phyloP scores from a whole-genome alignment of 768 basidiomycete species.

The Thelephora aurantiotincta region DNA sequence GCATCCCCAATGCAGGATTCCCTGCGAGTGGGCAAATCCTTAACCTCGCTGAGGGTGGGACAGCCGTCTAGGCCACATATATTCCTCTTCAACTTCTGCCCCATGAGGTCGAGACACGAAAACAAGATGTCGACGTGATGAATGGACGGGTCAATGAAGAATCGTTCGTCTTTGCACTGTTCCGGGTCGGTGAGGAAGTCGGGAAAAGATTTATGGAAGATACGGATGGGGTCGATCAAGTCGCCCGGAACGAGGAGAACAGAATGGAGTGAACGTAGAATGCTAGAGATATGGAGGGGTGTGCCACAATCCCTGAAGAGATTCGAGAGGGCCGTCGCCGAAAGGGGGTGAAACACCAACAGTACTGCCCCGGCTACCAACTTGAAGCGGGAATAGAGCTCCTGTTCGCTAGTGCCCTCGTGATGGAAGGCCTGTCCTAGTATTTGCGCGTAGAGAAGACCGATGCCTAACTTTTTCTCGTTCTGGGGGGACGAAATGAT shows the following conservation, averaged over 20 bases:
- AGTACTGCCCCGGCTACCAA: not conserved
- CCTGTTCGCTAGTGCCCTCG: not conserved
- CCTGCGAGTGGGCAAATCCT: not conserved
- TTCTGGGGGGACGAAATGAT: not conserved
- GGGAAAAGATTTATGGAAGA: conserved; percentile 11
- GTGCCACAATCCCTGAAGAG: not conserved
- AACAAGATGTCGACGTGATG: conserved; percentile 1
- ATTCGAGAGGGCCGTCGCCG: not conserved
- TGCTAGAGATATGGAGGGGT: not conserved
- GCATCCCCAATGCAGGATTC: conserved; percentile 4
- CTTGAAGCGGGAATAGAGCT: not conserved
- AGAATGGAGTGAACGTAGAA: conserved; percentile 8
- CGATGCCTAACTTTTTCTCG: conserved; percentile 4
- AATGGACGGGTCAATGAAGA: conserved; percentile 1
- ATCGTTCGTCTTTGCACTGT: conserved; percentile 5
- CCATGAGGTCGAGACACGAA: not conserved
- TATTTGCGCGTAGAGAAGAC: conserved; percentile 6
- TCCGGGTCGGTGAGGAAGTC: conserved; percentile 9
- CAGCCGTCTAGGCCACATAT: conserved; percentile 3
- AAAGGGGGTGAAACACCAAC: too few species aligned
- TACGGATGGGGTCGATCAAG: conserved; percentile 4
- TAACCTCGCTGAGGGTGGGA: not conserved
- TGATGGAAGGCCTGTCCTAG: not conserved
- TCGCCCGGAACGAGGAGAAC: conserved; percentile 6
- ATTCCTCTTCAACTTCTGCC: not conserved